phyloP scores from a whole-genome alignment of 2,329 filamentous ascomycete genomes.

The Xylariaceae sp. region DNA sequence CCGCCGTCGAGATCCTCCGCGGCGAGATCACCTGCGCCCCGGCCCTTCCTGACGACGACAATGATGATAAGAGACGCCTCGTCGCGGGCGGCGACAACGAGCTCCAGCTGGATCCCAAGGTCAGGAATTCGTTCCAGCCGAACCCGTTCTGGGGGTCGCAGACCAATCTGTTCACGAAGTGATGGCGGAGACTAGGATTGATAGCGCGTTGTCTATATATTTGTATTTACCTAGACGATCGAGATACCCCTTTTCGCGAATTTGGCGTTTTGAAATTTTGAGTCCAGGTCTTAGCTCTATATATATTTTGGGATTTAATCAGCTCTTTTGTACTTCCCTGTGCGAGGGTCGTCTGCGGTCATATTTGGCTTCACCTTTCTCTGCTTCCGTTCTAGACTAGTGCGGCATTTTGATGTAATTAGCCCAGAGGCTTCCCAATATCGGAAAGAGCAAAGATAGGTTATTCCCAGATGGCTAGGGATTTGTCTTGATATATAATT shows the following conservation, averaged over 20 bases:
- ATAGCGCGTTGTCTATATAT: neutral
- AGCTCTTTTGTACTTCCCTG: too few species aligned
- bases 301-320: neutral
- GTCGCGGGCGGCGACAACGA: slow-evolving; percentile 27
- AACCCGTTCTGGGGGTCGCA: slow-evolving; percentile 48
- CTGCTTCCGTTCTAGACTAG: too few species aligned
- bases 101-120: slow-evolving; percentile 26
- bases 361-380: neutral
- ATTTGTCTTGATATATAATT: too few species aligned
- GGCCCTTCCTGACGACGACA: slow-evolving; percentile 24
- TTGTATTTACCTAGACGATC: neutral
- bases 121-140: slow-evolving; percentile 44
- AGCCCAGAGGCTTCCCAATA: too few species aligned
- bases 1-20: slow-evolving; percentile 60
- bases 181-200: slow-evolving; percentile 2
- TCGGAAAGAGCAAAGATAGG: too few species aligned
- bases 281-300: too few species aligned
- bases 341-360: too few species aligned
- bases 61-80: slow-evolving; percentile 25
- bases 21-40: slow-evolving; percentile 44
- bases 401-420: too few species aligned
- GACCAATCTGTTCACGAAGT: slow-evolving; percentile 42
- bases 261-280: too few species aligned
- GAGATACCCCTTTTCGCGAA: slow-evolving; percentile 19
- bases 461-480: too few species aligned